phyloP scores from a whole-genome alignment of 1,139 yeast genomes.

The Pneumocystis carinii region DNA sequence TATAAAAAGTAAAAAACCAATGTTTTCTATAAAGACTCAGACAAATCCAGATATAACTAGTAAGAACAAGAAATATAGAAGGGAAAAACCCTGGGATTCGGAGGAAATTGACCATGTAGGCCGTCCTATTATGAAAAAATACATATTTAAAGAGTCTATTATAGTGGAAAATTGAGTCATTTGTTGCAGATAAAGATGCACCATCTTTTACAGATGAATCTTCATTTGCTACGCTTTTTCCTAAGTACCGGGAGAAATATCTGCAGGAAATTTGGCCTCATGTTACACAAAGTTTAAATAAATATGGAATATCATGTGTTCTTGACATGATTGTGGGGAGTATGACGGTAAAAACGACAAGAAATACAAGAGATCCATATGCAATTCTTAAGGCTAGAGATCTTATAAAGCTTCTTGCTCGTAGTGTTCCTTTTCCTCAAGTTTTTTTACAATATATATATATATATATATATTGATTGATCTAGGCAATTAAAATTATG shows the following conservation, averaged over 20 bases:
- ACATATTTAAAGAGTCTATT: slow-evolving; percentile 18
- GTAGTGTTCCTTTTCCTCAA: slow-evolving; percentile 95
- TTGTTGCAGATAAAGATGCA: slow-evolving; percentile 75
- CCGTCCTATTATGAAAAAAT: neutral
- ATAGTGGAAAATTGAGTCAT: slow-evolving; percentile 76
- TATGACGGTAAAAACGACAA: slow-evolving; percentile 90
- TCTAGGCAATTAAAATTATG: slow-evolving; percentile 60
- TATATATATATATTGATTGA: neutral
- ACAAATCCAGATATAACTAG: neutral
- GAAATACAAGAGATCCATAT: slow-evolving; percentile 92
- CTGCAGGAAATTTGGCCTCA: slow-evolving; percentile 86
- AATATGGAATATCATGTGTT: slow-evolving; percentile 61
- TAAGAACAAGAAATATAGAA: slow-evolving; percentile 10
- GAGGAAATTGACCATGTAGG: slow-evolving; percentile 53
- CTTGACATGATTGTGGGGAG: slow-evolving; percentile 90
- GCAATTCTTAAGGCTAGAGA: slow-evolving; percentile 89
- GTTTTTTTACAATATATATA: neutral
- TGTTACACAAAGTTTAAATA: slow-evolving; percentile 64
- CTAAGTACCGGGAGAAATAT: slow-evolving; percentile 89
- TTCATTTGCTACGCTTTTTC: slow-evolving; percentile 85
- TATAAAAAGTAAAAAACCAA: neutral
- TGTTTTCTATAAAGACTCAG: neutral
- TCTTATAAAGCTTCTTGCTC: slow-evolving; percentile 76
- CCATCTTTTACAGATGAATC: slow-evolving; percentile 83
- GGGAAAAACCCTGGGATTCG: slow-evolving; percentile 43